Conservation (phyloP, 257 asterid species). For the Rubia yunnanensis region DNA sequence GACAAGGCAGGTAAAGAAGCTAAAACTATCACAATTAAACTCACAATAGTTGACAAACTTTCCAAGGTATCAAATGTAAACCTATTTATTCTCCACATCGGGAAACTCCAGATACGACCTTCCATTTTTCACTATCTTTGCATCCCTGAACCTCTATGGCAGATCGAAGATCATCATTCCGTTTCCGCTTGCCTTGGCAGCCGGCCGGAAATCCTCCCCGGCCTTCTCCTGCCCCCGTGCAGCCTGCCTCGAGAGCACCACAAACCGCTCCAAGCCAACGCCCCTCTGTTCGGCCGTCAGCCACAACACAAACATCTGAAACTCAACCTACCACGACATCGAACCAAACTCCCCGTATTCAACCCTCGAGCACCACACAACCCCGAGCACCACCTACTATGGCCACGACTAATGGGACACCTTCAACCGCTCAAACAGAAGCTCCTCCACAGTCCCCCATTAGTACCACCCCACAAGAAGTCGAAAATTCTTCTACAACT, state of each 20-base stretch:
- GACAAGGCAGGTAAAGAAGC: constrained; percentile 20
- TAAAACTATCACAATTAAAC: constrained; percentile 6
- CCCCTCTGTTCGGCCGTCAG: constrained; percentile 8
- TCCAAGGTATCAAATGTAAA: constrained; percentile 24
- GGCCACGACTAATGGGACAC: not conserved
- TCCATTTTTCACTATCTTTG: not conserved
- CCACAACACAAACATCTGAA: constrained; percentile 12
- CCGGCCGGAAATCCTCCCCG: constrained; percentile 23
- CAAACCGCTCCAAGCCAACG: constrained; percentile 2
- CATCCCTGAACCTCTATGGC: constrained; percentile 28
- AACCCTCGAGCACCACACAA: too few relatives aligned
- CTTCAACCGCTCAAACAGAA: constrained; percentile 12
- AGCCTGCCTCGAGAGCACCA: constrained; percentile 6
- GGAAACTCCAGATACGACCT: constrained; percentile 1
- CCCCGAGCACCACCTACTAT: constrained; percentile 2
- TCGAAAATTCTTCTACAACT: constrained; percentile 14
- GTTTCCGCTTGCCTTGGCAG: constrained; percentile 41
- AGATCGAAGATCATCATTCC: constrained; percentile 37
- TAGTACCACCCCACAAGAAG: constrained; percentile 10
- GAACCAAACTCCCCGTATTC: too few relatives aligned
- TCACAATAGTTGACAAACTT: not conserved
- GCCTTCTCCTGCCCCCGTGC: constrained; percentile 22
- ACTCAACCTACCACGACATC: not conserved
- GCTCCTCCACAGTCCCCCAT: constrained; percentile 13
- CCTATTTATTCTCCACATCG: constrained; percentile 9